These are phyloP conservation scores for Rehmannia glutinosa DNA, from an alignment of 257 asterid genomes.

Conservation along the genomic window DNA sequence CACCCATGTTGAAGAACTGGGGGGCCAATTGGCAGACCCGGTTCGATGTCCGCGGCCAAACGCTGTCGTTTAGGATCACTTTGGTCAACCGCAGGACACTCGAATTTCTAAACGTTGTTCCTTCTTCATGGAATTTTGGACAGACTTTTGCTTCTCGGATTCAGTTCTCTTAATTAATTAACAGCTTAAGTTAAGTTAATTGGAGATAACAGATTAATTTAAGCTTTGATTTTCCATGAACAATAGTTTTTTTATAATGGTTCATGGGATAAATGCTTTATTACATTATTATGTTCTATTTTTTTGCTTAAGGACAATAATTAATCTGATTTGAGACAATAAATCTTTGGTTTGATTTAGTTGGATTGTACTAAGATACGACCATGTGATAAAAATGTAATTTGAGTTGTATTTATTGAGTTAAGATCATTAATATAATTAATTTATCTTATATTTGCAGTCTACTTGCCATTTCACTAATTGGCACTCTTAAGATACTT, in stretches of 20 bases:
- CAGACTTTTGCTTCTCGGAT: conserved; percentile 60
- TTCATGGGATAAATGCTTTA: not conserved
- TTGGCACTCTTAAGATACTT: not conserved
- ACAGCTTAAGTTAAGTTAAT: not conserved
- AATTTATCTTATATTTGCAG: too few species aligned
- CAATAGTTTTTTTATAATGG: not conserved
- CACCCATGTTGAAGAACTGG: conserved; percentile 56
- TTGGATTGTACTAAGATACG: not conserved
- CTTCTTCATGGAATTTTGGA: conserved; percentile 64
- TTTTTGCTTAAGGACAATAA: too few species aligned
- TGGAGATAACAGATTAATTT: not conserved
- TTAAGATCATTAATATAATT: not conserved
- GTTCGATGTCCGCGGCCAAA: conserved; percentile 44
- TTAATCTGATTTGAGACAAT: too few species aligned
- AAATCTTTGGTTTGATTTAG: not conserved
- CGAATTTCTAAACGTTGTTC: conserved; percentile 45
- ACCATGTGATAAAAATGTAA: not conserved
- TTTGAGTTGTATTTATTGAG: not conserved
- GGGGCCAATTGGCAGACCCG: conserved; percentile 68
- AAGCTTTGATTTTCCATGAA: conserved; percentile 6
- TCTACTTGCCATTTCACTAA: too few species aligned
- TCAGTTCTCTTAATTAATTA: conserved; percentile 30
- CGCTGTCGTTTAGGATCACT: conserved; percentile 47
- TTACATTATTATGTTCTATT: not conserved
- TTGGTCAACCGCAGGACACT: conserved; percentile 35